phyloP scores from a whole-genome alignment of 1,284 basidiomycete genomes.

The Cryptococcus sp. region DNA sequence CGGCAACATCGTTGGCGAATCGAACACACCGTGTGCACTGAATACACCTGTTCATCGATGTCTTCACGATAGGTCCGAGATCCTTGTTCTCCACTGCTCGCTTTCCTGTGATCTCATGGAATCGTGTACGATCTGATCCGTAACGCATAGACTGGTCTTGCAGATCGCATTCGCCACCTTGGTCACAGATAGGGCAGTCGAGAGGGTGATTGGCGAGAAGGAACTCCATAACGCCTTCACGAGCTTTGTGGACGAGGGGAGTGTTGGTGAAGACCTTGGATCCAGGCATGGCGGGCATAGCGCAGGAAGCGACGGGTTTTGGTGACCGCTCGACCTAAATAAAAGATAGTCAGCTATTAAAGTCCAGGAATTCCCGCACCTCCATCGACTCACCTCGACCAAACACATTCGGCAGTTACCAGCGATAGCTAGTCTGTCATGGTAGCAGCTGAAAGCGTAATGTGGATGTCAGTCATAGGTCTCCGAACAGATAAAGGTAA shows the following conservation, averaged over 20 bases:
- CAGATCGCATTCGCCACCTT: slow-evolving; percentile 97
- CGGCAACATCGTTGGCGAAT: slow-evolving; percentile 98
- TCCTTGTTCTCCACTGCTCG: slow-evolving; percentile 99
- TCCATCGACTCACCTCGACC: slow-evolving; percentile 71
- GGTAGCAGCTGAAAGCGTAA: slow-evolving; percentile 55
- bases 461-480: not conserved
- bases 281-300: slow-evolving; percentile 97
- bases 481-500: not conserved
- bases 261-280: slow-evolving; percentile 95
- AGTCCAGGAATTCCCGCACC: not conserved
- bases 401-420: slow-evolving; percentile 98
- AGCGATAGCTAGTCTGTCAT: slow-evolving; percentile 74
- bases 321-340: slow-evolving; percentile 72
- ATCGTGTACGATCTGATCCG: slow-evolving; percentile 92
- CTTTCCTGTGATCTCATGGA: slow-evolving; percentile 98
- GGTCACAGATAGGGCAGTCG: slow-evolving; percentile 98
- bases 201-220: slow-evolving; percentile 95
- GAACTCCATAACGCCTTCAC: slow-evolving; percentile 99
- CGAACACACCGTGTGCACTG: slow-evolving; percentile 99
- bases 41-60: slow-evolving; percentile 99
- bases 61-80: slow-evolving; percentile 96
- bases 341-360: not conserved
- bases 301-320: slow-evolving; percentile 78
- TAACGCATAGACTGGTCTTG: slow-evolving; percentile 99
- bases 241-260: slow-evolving; percentile 85